Base-by-base conservation (phyloP, 2,329 filamentous ascomycete species). In the Claviceps capensis region DNA sequence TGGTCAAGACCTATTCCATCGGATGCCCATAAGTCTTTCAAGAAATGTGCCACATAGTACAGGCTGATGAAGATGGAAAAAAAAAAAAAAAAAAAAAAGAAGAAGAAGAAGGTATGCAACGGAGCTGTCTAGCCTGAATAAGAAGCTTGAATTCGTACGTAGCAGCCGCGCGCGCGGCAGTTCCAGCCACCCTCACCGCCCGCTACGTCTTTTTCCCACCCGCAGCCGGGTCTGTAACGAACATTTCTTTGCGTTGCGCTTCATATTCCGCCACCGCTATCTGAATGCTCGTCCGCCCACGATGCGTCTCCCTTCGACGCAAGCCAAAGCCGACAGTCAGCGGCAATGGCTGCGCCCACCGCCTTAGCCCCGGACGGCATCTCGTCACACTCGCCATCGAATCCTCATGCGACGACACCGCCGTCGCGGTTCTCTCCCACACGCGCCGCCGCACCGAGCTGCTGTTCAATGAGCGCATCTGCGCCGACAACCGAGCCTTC, bases 371-470 rank as follows among this genome's bases (percentile, higher is more conserved):
- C 3, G 9, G 7, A 9, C 68, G 67, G 26, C 56, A 54, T 42
- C 71, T 79, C 53, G 63, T 77, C 17, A 81, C 78, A 5, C 76
- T 91, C 48, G 86, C 86, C 50, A 89, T 93, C 62, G 87, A 93
- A 66, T 85, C 85, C 9, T 89, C 85, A 2, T 93, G 91, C 74
- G 91, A 97, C 69, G 91, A 97, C 71, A 95, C 90, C 1, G 90
- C 86, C 53, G 89, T 96, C 19, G 85, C 91, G 34, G 69, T 97
- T 47, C 74, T 96, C 41, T 79, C 86, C 51, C 83, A 81, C 49
- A 57, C 59, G n/a, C 37, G 46, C 6, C 47, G 52, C 54, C 61
- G 59, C 49, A 80, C 84, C 9, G 72, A 69, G 5, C 75, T 95
- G 2, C 81, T 85, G 59, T 94, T 88, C 71, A 83, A 95, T 64